Base-by-base conservation (phyloP, 805 yeast species). In the Ogataea degrootiae region DNA sequence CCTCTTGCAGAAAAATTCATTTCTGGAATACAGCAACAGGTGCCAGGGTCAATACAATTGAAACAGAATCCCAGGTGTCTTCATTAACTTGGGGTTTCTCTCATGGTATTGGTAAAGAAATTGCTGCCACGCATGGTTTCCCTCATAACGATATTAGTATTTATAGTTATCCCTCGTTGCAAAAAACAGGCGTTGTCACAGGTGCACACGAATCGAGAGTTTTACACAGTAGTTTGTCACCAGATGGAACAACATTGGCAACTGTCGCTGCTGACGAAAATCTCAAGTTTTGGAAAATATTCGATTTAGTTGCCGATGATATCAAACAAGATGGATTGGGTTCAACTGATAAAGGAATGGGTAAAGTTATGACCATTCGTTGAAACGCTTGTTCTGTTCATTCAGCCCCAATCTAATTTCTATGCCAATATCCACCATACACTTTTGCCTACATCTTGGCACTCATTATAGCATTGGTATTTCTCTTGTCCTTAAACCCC, bases 221-320 rank as follows among this genome's bases (percentile, higher is more conserved):
- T 23, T 74, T 94, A 45, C 80, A 80, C 51, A 85, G 96, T 26
- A 82, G 89, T 41, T 63, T 94, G 44, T 86, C 96, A 22, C 97
- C 97, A 4, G 97, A 94, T 67, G 87, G 86, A 15, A 79, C 87
- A 44, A 87, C 95, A 0, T 69, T 94, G 46, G 98, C 96, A 1
- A 94, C 99, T 0, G 90, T 91, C 41, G 95, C 97, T 2, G 95
- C 96, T 12, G 98, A 94, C 67, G 99, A 94, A 65, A 92, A 90
- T 68, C 75, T 94, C 61, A 92, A 94, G 69, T 94, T 94, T 69
- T 94, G 96, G 91, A 85, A 87, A 55, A 74, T 94, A 21, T 92
- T 90, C 66, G 97, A 92, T 38, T 44, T 53, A 5, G 48, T 53
- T 12, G 50, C 54, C 2, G 53, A 57, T n/a, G 53, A 57, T 15